Base-by-base conservation (phyloP, 768 basidiomycete species). In the Strobilomyces confusus region DNA sequence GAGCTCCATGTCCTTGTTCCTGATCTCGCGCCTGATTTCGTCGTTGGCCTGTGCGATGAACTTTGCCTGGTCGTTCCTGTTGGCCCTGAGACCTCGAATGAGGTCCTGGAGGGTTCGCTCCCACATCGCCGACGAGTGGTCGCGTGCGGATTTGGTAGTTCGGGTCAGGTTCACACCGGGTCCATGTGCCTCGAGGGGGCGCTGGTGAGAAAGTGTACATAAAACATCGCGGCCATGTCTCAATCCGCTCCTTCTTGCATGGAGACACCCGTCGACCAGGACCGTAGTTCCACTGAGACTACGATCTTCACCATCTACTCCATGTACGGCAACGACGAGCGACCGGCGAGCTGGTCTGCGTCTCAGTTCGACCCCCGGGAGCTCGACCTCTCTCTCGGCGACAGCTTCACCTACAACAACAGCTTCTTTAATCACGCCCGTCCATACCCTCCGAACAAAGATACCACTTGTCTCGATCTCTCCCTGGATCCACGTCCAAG, bases 101-200 rank as follows among this genome's bases (percentile, higher is more conserved):
- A 97, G 87, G 73, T 95, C 94, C 65, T 95, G 91, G 9, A 98
- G 80, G 7, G 93, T 95, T 49, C 94, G 81, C 77, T 98, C 95
- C 90, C 93, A 97, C 95, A 97, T 98, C 15, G 32, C 32, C 34
- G 34, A 36, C 34, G 34, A 36, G 32, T 33, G 6, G 11, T 30
- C 30, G 30, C 11, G 32, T 17, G 15, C 5, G 13, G 34, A 36
- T 2, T 36, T 36, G 34, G 34, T 3, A 36, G 34, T 14, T 36
- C 34, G 32, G 32, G 32, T 5, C 32, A 14, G 11, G 11, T 12
- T 14, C 32, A 12, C 11, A 33, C 32, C 26, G 26, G n/a, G n/a
- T n/a, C 26, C 4, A 4, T 26, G 26, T 26, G 26, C 26, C 26
- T 26, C 26, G 5, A 8, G 26, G 8, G n/a, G n/a, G n/a, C n/a